Base-by-base conservation (phyloP, 179 eudicot genomes). In the Sideroxylon spinosum region DNA sequence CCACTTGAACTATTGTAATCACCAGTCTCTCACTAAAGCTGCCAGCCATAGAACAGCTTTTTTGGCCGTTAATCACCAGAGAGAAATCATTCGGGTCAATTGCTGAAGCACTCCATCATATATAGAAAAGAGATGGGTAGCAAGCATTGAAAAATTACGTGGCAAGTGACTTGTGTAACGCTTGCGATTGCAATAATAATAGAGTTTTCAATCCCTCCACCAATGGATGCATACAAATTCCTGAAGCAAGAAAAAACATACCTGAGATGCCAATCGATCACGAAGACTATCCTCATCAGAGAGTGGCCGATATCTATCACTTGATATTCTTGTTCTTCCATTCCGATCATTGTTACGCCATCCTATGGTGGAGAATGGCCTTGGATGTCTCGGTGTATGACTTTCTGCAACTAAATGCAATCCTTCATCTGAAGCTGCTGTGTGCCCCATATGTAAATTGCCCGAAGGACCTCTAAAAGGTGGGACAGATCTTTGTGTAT, bases 211-310 rank as follows among this genome's bases (percentile, higher is more conserved):
- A 22, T 46, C 20, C 19, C 50, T 48, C 48, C 20, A n/a, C 32
- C 49, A 44, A 25, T 65, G 44, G 44, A 37, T 37, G 4, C 44
- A 37, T 37, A 37, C 5, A 37, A 37, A 37, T 7, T 20, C 44
- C 32, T 13, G 6, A 29, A 32, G 56, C 73, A 3, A 76, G 46
- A 70, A 66, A 52, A 56, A 68, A 73, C 82, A 63, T 73, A 93
- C 98, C 97, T 92, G 93, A 70, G 89, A 82, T 63, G 91, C 67
- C 72, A 87, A 23, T n/a, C 86, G 93, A 71, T 86, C 88, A 74
- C 83, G 92, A 28, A 76, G 70, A 71, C 83, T 77, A 23, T 76
- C 71, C 77, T 87, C 91, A 74, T 86, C 88, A 46, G 92, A 57
- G 71, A 90, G 73, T 50, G 88, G 76, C 63, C 90, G 87, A 76